Evolutionary conservation across 768 basidiomycete genomes (phyloP), one percentile per base, ranked within the genome.

Genomic region (Boletus sensibilis): DNA sequence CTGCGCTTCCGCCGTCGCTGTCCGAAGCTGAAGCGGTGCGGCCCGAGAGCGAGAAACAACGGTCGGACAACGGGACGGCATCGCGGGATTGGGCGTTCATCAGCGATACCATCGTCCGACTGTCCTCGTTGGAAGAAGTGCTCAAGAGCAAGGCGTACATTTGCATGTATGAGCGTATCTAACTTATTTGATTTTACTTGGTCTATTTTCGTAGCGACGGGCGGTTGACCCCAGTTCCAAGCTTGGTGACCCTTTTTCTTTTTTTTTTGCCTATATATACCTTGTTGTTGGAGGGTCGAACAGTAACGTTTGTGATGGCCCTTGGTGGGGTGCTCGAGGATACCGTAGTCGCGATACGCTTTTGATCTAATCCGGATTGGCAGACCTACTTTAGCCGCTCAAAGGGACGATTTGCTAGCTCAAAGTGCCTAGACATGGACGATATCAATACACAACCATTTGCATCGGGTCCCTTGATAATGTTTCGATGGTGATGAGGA

Each of bases 101-200:
- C 72, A 94, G 92, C 63, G 95, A 98, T 67, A 92, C 90, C 3
- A 74, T 82, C 43, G 93, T 98, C n/a, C 79, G 89, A 43, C 74
- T 90, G 44, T 83, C 88, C 11, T 83, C 86, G 41, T 70, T 96
- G 46, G 92, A 94, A 42, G 95, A 97, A 68, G 95, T 97, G 3
- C 76, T 97, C 66, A 88, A 87, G 71, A 86, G 87, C 56, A 95
- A 90, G 70, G 94, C 94, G 35, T 98, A 97, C 71, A 82, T 97
- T 48, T 93, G 93, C 74, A 94, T 95, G 86, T 93, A 92, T 68
- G 90, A 93, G 75, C 81, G 88, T 52, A 76, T 88, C 64, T 86
- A 58, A 71, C 51, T 64, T 64, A 56, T 64, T 29, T 46, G 9
- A 20, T 35, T 20, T 52, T 33, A 37, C 44, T 18, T 44, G 45